Evolutionary conservation across 345 rosid genomes (phyloP).

Genomic region (Trapa bicornis): DNA sequence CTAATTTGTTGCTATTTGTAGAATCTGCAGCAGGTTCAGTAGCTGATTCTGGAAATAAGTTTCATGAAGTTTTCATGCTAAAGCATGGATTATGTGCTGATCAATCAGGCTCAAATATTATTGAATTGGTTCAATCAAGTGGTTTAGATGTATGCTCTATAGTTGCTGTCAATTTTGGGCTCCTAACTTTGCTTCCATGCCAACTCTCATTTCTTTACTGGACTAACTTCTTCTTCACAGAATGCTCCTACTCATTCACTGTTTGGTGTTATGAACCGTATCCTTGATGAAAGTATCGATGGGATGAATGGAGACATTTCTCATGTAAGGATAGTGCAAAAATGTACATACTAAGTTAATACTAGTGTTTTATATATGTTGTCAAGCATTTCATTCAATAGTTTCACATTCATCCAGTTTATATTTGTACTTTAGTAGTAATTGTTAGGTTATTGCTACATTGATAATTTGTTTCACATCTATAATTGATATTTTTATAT

Average conservation of each 20-base stretch:
- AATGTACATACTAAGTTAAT: too few relatives aligned
- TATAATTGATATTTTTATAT: slow-evolving; percentile 6
- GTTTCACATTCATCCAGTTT: background rate
- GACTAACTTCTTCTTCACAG: slow-evolving; percentile 21
- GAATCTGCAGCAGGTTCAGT: slow-evolving; percentile 14
- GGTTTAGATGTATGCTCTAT: slow-evolving; percentile 50
- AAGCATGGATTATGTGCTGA: slow-evolving; percentile 39
- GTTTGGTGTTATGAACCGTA: slow-evolving; percentile 41
- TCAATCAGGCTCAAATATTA: slow-evolving; percentile 41
- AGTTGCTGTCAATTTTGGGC: slow-evolving; percentile 2
- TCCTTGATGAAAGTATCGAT: slow-evolving; percentile 61
- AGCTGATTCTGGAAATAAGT: slow-evolving; percentile 17
- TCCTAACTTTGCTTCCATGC: slow-evolving; percentile 5
- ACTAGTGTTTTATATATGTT: background rate
- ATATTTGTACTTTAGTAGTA: background rate
- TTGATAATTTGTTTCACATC: background rate
- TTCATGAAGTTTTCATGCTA: slow-evolving; percentile 25
- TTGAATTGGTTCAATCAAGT: slow-evolving; percentile 51
- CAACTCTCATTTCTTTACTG: background rate
- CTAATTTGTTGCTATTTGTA: background rate
- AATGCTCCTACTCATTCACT: slow-evolving; percentile 58
- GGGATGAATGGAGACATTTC: slow-evolving; percentile 55
- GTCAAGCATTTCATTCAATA: background rate
- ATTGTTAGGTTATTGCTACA: background rate
- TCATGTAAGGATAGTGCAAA: slow-evolving; percentile 35